These are phyloP conservation scores for Spongospora subterranea DNA, from an alignment of 208 protist genomes.

Conservation along the genomic window DNA sequence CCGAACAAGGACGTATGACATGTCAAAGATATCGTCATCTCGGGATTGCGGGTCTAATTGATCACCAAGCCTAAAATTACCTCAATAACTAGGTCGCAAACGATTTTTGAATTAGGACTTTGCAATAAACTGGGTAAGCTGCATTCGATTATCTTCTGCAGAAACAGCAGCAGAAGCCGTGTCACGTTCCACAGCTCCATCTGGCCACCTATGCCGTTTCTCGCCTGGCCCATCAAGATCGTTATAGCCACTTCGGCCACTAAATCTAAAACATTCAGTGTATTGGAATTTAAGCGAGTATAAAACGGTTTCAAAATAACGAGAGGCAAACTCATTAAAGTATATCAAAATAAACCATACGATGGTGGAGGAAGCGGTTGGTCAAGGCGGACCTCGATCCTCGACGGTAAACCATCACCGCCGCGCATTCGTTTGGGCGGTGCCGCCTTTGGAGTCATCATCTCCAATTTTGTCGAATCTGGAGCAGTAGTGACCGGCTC, in stretches of 20 bases:
- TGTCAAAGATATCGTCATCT: constrained; percentile 38
- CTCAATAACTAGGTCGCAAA: background rate
- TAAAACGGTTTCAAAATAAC: too few relatives aligned
- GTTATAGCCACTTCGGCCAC: background rate
- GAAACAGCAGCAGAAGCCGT: background rate
- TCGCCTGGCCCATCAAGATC: background rate
- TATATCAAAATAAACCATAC: too few relatives aligned
- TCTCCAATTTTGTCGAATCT: too few relatives aligned
- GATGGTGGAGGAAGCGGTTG: constrained; percentile 2
- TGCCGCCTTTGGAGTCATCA: background rate
- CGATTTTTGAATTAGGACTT: background rate
- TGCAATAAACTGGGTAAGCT: constrained; percentile 30
- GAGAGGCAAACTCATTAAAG: too few relatives aligned
- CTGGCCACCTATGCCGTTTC: background rate
- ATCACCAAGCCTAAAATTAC: constrained; percentile 40
- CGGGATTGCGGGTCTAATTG: background rate
- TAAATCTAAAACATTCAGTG: background rate
- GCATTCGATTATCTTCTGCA: constrained; percentile 2
- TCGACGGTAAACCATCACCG: background rate
- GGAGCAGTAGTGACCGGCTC: too few relatives aligned
- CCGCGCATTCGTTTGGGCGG: constrained; percentile 22
- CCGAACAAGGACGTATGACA: background rate
- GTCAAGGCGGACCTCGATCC: constrained; percentile 48
- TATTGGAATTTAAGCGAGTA: background rate
- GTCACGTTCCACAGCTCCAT: background rate